Conservation (phyloP, 192 early-diverging fungal species). For the Geranomyces michiganensis region DNA sequence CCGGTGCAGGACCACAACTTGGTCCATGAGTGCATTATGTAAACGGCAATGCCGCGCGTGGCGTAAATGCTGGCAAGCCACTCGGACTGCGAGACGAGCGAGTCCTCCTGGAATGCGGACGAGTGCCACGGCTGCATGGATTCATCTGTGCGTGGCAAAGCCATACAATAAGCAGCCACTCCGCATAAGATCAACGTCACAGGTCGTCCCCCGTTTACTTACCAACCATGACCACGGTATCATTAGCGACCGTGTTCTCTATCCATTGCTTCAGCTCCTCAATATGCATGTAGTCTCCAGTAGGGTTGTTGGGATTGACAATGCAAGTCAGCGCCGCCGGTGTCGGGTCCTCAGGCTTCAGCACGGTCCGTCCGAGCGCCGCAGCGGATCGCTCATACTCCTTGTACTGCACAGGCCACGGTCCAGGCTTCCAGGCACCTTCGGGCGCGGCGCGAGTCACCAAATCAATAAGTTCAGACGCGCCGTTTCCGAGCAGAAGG, state of each 20-base stretch:
- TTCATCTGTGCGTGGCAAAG: constrained; percentile 59
- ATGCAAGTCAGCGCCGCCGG: constrained; percentile 76
- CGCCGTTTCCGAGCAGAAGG: constrained; percentile 85
- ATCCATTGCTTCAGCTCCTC: constrained; percentile 78
- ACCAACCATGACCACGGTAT: constrained; percentile 82
- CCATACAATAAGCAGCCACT: not conserved
- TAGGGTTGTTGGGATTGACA: constrained; percentile 93
- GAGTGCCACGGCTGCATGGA: constrained; percentile 96
- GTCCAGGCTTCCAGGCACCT: constrained; percentile 84
- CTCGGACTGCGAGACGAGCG: constrained; percentile 73
- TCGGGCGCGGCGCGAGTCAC: constrained; percentile 76
- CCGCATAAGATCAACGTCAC: not conserved
- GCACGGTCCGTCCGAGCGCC: constrained; percentile 71
- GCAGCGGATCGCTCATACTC: constrained; percentile 87
- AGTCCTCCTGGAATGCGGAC: constrained; percentile 75
- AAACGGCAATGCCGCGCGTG: constrained; percentile 72
- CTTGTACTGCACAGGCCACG: constrained; percentile 75
- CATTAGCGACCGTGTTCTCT: constrained; percentile 70
- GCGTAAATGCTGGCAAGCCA: constrained; percentile 65
- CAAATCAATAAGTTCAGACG: constrained; percentile 88
- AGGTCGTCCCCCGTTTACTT: constrained; percentile 17
- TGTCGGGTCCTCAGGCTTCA: constrained; percentile 56
- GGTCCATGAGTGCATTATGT: constrained; percentile 92
- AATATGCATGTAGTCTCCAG: constrained; percentile 81
- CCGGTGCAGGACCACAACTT: constrained; percentile 94